These are phyloP conservation scores for Chlamydomonas reinhardtii DNA, from an alignment of 163 green algal species.

Conservation along the genomic window DNA sequence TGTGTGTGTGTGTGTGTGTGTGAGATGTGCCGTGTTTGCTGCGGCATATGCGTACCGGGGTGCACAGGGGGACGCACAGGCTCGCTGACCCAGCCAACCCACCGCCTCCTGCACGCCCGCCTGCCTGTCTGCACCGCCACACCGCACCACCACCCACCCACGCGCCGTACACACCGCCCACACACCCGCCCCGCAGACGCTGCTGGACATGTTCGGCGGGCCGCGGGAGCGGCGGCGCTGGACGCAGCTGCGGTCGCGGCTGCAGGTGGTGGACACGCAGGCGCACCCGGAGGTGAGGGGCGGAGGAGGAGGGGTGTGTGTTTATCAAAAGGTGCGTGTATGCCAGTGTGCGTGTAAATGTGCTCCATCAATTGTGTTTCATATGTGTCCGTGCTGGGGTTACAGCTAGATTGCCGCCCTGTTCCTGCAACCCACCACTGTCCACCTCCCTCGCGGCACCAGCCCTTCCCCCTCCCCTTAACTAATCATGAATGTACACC, in stretches of 20 bases:
- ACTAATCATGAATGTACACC: background rate
- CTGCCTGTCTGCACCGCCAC: background rate
- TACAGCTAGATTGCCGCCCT: no score
- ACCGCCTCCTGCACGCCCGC: no score
- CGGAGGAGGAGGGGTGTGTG: background rate
- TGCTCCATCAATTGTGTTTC: background rate
- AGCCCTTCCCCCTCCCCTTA: background rate
- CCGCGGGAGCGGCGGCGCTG: slow-evolving; percentile 32
- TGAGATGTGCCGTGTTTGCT: no score
- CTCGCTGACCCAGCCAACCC: no score
- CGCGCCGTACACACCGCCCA: background rate
- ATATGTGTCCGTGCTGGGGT: background rate
- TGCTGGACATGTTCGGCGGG: slow-evolving; percentile 52
- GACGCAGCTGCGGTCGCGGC: slow-evolving; percentile 12
- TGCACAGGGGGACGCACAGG: no score
- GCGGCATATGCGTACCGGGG: no score
- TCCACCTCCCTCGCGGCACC: background rate
- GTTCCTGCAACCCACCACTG: background rate
- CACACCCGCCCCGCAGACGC: background rate
- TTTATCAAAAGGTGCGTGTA: no score
- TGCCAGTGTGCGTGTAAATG: background rate
- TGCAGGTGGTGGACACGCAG: slow-evolving; percentile 25
- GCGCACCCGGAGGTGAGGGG: background rate
- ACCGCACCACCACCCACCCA: background rate
- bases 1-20: background rate